These are phyloP conservation scores for Ogataea philodendri DNA, from an alignment of 805 yeast species.

Conservation along the genomic window DNA sequence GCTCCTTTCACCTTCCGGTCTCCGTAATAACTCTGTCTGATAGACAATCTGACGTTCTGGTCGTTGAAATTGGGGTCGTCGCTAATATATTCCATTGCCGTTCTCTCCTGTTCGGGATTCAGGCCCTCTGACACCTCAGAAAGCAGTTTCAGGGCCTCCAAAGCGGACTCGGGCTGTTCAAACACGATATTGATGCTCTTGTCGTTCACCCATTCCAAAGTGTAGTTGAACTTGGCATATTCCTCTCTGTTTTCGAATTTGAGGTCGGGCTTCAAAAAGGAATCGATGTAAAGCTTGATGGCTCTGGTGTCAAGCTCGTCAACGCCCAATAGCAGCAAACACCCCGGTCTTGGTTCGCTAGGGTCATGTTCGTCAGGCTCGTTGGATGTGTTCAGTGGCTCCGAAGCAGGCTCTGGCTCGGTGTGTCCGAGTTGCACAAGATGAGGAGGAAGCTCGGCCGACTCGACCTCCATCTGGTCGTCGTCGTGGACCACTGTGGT, in stretches of 20 bases:
- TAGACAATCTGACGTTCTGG: slow-evolving; percentile 34
- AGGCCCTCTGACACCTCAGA: slow-evolving; percentile 17
- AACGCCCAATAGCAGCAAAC: slow-evolving; percentile 56
- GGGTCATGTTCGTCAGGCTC: slow-evolving; percentile 18
- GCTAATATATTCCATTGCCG: slow-evolving; percentile 39
- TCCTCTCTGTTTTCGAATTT: slow-evolving; percentile 30
- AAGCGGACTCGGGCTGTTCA: slow-evolving; percentile 32
- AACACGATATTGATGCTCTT: slow-evolving; percentile 55
- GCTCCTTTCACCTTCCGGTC: slow-evolving; percentile 62
- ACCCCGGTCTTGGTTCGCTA: slow-evolving; percentile 41
- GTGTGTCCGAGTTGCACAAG: slow-evolving; percentile 12
- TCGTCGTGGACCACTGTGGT: slow-evolving; percentile 24
- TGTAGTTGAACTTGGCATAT: slow-evolving; percentile 34
- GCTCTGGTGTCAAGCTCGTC: slow-evolving; percentile 61
- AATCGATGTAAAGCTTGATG: slow-evolving; percentile 53
- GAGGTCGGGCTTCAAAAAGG: slow-evolving; percentile 38
- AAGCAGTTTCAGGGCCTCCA: slow-evolving; percentile 21
- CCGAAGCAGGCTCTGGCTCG: slow-evolving; percentile 4
- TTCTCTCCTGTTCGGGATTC: slow-evolving; percentile 37
- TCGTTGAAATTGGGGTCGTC: slow-evolving; percentile 18
- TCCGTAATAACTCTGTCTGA: slow-evolving; percentile 49
- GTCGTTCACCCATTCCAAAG: slow-evolving; percentile 68
- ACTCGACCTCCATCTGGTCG: slow-evolving; percentile 23
- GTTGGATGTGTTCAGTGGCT: slow-evolving; percentile 4
- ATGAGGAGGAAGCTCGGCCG: slow-evolving; percentile 27